Base-by-base conservation (phyloP, 371 early-diverging fungal genomes). In the Funneliformis caledonium region DNA sequence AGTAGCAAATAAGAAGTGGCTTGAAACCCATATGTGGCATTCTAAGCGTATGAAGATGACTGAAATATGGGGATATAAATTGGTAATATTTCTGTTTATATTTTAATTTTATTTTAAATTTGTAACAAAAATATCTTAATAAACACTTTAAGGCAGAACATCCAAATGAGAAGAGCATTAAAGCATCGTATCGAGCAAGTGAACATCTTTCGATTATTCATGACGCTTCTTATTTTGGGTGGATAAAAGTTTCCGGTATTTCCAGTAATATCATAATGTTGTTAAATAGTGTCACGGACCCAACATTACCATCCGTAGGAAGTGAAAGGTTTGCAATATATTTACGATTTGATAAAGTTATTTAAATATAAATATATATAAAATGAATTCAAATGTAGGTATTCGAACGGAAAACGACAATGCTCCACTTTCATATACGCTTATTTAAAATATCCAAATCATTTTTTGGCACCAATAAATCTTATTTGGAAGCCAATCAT, bases 1-100 rank as follows among this genome's bases (percentile, higher is more conserved):
- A n/a, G 12, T 60, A 92, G 92, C 80, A 12, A 85, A 88, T 2
- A 92, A 92, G n/a, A 87, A 90, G 43, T 98, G 98, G 99, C 84
- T 98, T 43, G 97, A 97, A 84, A 98, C 98, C n/a, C 99, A 98
- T 86, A 89, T 98, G 48, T 98, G 98, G 98, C 98, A 98, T 81
- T 93, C 97, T 9, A 98, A 98, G 83, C 89, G 99, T 72, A 95
- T 97, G 94, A 93, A 96, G 72, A 98, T 98, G 98, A 83, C 74
- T 33, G 91, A 95, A 73, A 82, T 90, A n/a, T 97, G 97, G 97
- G 97, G 97, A 0, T 93, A 91, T 83, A 88, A 91, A 78, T 83
- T 95, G 72, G 93, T 91, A 85, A 82, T 65, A 1, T n/a, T 26
- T 8, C 33, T 33, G 12, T 60, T 31, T 19, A 76, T 52, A 16